A percentile compares a stretch with the other conserved stretches of the same genome.
phyloP scores from a whole-genome alignment of 1,139 yeast species.

The Zygoascus meyerae region DNA sequence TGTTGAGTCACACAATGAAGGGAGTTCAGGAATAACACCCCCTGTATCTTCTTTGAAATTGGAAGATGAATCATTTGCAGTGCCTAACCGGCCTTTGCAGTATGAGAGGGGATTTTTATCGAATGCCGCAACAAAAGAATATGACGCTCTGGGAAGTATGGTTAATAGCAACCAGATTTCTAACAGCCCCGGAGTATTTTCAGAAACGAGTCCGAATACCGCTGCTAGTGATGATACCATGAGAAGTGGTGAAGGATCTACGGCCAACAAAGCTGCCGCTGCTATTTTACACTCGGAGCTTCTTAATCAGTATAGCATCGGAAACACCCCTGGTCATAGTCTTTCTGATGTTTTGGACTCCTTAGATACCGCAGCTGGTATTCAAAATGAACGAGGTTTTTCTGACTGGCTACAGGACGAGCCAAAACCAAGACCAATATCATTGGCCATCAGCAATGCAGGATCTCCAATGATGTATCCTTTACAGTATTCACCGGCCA shows the following conservation, averaged over 20 bases:
- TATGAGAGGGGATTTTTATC: conserved; percentile 44
- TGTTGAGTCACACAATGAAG: not conserved
- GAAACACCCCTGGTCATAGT: conserved; percentile 12
- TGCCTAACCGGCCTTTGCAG: not conserved
- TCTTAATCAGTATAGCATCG: conserved; percentile 16
- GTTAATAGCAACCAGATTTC: conserved; percentile 24
- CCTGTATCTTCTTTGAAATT: conserved; percentile 3
- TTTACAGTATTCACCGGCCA: conserved; percentile 4
- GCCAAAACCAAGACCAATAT: conserved; percentile 24
- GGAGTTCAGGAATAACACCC: conserved; percentile 7
- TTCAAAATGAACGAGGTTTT: conserved; percentile 5
- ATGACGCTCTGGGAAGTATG: conserved; percentile 58
- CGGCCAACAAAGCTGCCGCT: conserved; percentile 8
- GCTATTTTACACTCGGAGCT: conserved; percentile 14
- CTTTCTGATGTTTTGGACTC: conserved; percentile 8
- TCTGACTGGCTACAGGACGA: conserved; percentile 21
- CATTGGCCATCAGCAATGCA: conserved; percentile 22
- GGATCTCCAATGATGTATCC: conserved; percentile 4
- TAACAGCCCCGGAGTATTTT: conserved; percentile 23
- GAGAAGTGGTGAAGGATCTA: conserved; percentile 8
- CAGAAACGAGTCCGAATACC: conserved; percentile 21
- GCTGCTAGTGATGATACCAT: conserved; percentile 24
- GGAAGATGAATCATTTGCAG: conserved; percentile 5
- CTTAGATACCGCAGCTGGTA: conserved; percentile 9
- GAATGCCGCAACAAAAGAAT: conserved; percentile 74